Evolutionary conservation across 2,329 filamentous ascomycete genomes (phyloP).

Genomic region (Fusarium napiforme): DNA sequence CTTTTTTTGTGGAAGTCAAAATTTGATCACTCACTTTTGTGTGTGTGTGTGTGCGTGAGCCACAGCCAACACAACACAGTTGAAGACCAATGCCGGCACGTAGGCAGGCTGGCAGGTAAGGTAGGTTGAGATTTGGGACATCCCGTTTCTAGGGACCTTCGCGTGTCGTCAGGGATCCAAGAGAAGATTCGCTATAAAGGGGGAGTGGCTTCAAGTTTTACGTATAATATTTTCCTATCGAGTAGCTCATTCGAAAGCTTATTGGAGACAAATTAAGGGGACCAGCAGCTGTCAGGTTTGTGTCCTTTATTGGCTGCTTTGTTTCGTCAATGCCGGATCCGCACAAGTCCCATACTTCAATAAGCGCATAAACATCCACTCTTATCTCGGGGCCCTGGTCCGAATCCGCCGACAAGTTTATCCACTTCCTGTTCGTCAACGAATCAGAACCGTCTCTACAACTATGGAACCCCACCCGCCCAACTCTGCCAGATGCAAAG

Average conservation of each 20-base stretch:
- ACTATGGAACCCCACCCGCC: slow-evolving; percentile 17
- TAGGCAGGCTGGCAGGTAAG: neutral
- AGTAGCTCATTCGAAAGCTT: no score
- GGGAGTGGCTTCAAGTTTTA: slow-evolving; percentile 1
- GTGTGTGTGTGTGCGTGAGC: neutral
- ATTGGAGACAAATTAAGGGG: slow-evolving; percentile 4
- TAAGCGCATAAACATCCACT: slow-evolving; percentile 22
- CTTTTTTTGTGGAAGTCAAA: neutral
- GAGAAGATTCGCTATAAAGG: slow-evolving; percentile 9
- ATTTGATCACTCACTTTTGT: neutral
- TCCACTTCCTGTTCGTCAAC: neutral
- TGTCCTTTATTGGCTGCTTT: neutral
- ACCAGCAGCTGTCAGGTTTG: neutral
- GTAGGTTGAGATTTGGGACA: slow-evolving; percentile 19
- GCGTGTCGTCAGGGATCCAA: slow-evolving; percentile 35
- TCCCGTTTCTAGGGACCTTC: slow-evolving; percentile 31
- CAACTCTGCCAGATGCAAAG: slow-evolving; percentile 21
- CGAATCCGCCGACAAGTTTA: slow-evolving; percentile 15
- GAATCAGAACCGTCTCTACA: slow-evolving; percentile 16
- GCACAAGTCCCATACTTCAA: neutral
- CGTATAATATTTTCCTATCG: neutral
- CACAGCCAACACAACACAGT: neutral
- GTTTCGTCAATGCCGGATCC: slow-evolving; percentile 15
- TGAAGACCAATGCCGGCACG: slow-evolving; percentile 4
- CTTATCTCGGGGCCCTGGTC: slow-evolving; percentile 23